Base-by-base conservation (phyloP, 768 basidiomycete genomes). In the Cantharellus anzutake region DNA sequence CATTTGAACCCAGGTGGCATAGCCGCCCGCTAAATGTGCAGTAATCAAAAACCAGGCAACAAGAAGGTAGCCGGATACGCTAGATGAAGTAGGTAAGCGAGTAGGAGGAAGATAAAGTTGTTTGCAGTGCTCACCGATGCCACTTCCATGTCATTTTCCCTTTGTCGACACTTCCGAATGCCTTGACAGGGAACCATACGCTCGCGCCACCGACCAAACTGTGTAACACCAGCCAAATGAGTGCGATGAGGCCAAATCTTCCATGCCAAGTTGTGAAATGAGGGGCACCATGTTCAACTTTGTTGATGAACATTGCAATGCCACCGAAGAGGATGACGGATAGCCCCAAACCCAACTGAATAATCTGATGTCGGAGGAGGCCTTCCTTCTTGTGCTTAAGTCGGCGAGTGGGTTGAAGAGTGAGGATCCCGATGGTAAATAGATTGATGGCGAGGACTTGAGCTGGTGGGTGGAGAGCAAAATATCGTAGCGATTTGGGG, bases 251-350 rank as follows among this genome's bases (percentile, higher is more conserved):
- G 7, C 34, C 5, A 41, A 48, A 51, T 53, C 39, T 56, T 38
- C 60, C 56, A 48, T 61, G 60, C 60, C 60, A 61, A 5, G 57
- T 48, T 4, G 58, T 38, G 59, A 61, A 61, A 42, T 61, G 60
- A 14, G n/a, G 11, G 39, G 41, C 41, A 37, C 58, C 57, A 16
- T 61, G 60, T 5, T 40, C 40, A 16, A 37, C 59, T 48, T 61
- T 61, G 42, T 61, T 61, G 39, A 16, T 14, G 16, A 61, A 41
- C 60, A 61, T 61, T 35, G 38, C 38, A 40, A 41, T 41, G 3
- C 20, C 59, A 42, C 60, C 60, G 37, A 60, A n/a, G 16, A 50
- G 34, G 42, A 60, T 60, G 3, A 42, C n/a, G 35, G 29, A 4
- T 4, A 55, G 41, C 4, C 51, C 59, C 4, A 59, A n/a, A n/a